phyloP scores from a whole-genome alignment of 805 yeast genomes.

The Cyberlindnera sargentensis region DNA sequence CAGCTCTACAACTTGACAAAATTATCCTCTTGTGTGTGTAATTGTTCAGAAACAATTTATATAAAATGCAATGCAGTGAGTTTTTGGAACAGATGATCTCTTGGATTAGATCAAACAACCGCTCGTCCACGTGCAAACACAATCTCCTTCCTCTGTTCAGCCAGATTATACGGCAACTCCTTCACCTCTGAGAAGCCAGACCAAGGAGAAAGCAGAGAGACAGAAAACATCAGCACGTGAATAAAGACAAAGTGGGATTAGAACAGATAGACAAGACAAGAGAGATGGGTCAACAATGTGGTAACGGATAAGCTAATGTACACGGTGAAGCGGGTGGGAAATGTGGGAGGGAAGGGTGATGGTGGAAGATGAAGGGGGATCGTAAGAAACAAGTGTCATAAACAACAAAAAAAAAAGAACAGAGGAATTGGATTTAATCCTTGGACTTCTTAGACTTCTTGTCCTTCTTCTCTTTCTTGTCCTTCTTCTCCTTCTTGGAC shows the following conservation, averaged over 20 bases:
- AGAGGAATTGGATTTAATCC: conserved; percentile 4
- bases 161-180: no score
- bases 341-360: not conserved
- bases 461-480: conserved; percentile 13
- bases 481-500: conserved; percentile 15
- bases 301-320: not conserved
- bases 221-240: no score
- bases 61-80: no score
- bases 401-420: not conserved
- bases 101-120: no score
- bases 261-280: not conserved
- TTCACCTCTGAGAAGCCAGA: no score
- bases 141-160: no score
- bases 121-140: no score
- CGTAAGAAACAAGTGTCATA: not conserved
- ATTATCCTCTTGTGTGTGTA: no score
- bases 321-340: not conserved
- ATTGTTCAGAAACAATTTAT: no score
- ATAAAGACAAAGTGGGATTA: not conserved
- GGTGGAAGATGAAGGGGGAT: not conserved
- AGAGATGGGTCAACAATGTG: not conserved
- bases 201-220: no score
- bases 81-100: no score
- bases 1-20: no score
- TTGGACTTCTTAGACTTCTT: conserved; percentile 16